These are phyloP conservation scores for Talaromyces funiculosus DNA, from an alignment of 2,329 filamentous ascomycete genomes.

Conservation along the genomic window DNA sequence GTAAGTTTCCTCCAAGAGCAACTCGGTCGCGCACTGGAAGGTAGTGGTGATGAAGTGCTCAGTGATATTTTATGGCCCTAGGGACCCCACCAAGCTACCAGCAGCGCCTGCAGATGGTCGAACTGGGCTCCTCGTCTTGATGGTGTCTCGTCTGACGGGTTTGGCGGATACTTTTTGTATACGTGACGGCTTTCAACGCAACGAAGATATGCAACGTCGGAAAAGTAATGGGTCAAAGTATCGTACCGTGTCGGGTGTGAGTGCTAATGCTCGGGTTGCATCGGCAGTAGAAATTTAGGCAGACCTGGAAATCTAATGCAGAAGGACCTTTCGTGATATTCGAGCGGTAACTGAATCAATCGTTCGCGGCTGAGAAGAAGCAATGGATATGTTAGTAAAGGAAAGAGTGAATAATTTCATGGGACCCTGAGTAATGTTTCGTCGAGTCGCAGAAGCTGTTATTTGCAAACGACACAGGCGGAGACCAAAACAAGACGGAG, in stretches of 20 bases:
- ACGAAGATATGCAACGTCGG: background rate
- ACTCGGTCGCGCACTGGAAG: constrained; percentile 11
- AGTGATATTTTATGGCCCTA: constrained; percentile 5
- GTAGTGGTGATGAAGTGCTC: constrained; percentile 7
- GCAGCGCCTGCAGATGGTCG: constrained; percentile 8
- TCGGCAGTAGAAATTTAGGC: constrained; percentile 4
- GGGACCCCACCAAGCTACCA: constrained; percentile 14
- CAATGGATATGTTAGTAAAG: background rate
- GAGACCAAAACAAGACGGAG: background rate
- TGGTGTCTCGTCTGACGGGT: background rate
- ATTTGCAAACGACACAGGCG: background rate
- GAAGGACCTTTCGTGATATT: background rate
- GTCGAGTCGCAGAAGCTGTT: background rate
- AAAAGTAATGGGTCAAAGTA: background rate
- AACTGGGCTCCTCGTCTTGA: background rate
- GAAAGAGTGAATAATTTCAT: background rate
- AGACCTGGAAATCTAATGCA: background rate
- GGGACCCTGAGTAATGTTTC: background rate
- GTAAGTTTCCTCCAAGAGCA: background rate
- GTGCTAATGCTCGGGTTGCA: constrained; percentile 6
- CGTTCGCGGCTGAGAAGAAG: background rate
- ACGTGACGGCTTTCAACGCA: background rate
- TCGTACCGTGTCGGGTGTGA: constrained; percentile 5
- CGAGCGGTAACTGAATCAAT: background rate
- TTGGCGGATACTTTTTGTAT: background rate